These are phyloP conservation scores for Linderniella brevidens DNA, from an alignment of 257 asterid genomes.

Conservation along the genomic window DNA sequence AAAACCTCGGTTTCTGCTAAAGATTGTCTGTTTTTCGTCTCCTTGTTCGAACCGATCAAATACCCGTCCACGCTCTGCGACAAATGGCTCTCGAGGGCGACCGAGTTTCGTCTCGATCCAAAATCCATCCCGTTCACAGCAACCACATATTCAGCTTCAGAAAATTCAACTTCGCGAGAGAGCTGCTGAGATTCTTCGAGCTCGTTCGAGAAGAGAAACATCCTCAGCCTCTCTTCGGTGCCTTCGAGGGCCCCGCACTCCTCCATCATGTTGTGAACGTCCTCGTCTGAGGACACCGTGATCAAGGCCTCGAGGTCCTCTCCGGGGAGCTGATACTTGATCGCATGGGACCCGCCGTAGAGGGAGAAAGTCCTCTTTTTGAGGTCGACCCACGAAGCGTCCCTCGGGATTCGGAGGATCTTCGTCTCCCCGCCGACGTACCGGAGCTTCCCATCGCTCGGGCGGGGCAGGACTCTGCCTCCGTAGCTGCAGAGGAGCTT, in stretches of 20 bases:
- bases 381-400: constrained; percentile 60
- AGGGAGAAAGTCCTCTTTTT: constrained; percentile 40
- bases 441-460: constrained; percentile 83
- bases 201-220: constrained; percentile 62
- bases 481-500: constrained; percentile 89
- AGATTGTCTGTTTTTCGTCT: too few relatives aligned
- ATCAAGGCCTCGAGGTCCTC: constrained; percentile 97
- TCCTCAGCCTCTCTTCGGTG: constrained; percentile 65
- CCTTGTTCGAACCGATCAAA: constrained; percentile 26
- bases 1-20: too few relatives aligned
- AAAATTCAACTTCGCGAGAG: constrained; percentile 59
- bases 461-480: constrained; percentile 83
- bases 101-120: constrained; percentile 56
- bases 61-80: constrained; percentile 14
- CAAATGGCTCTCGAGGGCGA: constrained; percentile 33
- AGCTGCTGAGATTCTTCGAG: constrained; percentile 30
- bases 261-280: constrained; percentile 81
- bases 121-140: constrained; percentile 81
- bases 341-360: constrained; percentile 33
- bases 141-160: constrained; percentile 62
- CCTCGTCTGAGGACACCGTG: constrained; percentile 84
- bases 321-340: constrained; percentile 93
- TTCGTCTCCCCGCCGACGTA: constrained; percentile 95
- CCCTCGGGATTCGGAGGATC: constrained; percentile 49
- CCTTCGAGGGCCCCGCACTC: constrained; percentile 45